Base-by-base conservation (phyloP, 495 filamentous ascomycete genomes). In the Cercophora newfieldiana region DNA sequence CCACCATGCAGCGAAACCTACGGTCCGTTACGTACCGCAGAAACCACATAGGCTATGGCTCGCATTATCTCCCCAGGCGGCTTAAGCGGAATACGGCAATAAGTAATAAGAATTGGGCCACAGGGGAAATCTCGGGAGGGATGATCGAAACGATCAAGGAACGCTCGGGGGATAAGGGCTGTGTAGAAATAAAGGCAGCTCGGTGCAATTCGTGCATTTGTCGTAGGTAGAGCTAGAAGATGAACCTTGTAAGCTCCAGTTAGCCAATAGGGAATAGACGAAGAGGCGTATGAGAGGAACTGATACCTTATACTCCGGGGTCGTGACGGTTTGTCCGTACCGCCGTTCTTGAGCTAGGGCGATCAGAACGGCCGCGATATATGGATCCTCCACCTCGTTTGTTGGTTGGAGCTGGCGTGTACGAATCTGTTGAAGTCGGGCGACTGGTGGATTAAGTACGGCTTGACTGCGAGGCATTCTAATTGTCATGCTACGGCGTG, bases 401-500 rank as follows among this genome's bases (percentile, higher is more conserved):
- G 30, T 61, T 61, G 58, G 58, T 48, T 49, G 30, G 30, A 61
- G 58, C 14, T 24, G 58, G 58, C 58, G 29, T 24, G 19, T 44
- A 7, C 18, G 30, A 7, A 47, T 49, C 26, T 47, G 58, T 61
- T 47, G 58, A 61, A 61, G 58, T 25, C 58, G 30, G 19, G 58
- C 58, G 31, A 61, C 21, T 21, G 58, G 58, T 24, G 58, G 58
- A 61, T 61, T 61, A 33, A 19, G 30, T 49, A 26, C 25, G 25
- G 54, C 21, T 57, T 19, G 54, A 19, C 7, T 25, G 49, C 49
- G 49, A 53, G 49, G 49, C 49, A 53, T 53, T 10, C 7, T 29
- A 25, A 57, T 57, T 57, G 21, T 57, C 54, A 25, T 57, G 54
- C 21, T 57, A 57, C 70, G 5, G 81, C 78, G 1, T 71, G 64